Percentiles rank a stretch among this genome's conserved stretches.
These are phyloP conservation scores for Backusella morwellensis DNA, from an alignment of 192 early-diverging fungal species.

Conservation along the genomic window DNA sequence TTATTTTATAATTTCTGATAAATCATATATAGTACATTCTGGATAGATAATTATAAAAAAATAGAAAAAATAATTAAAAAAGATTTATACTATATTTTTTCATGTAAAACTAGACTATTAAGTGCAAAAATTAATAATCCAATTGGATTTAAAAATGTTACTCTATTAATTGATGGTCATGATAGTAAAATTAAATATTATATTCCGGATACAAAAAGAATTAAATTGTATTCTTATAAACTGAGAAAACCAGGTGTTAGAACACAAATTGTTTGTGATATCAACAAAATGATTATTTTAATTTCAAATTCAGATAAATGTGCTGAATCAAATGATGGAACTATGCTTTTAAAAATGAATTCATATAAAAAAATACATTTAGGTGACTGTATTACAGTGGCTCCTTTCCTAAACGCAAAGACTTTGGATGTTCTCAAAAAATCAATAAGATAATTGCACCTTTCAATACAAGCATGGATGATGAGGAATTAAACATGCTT, in stretches of 20 bases:
- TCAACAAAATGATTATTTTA: not conserved
- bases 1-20: too few species aligned
- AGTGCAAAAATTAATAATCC: not conserved
- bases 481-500: too few species aligned
- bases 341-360: not conserved
- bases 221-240: not conserved
- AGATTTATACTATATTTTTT: not conserved
- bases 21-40: too few species aligned
- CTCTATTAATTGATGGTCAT: not conserved
- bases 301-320: not conserved
- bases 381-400: not conserved
- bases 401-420: too few species aligned
- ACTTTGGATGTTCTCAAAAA: too few species aligned
- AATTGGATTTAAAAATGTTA: not conserved
- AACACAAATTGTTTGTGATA: not conserved
- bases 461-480: too few species aligned
- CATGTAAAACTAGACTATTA: conserved; percentile 1
- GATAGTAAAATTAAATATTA: not conserved
- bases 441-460: too few species aligned
- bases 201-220: not conserved
- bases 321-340: not conserved
- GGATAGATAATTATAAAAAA: conserved; percentile 2
- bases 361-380: not conserved
- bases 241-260: not conserved
- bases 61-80: not conserved